These are phyloP conservation scores for Calonectria pteridis DNA, from an alignment of 2,329 filamentous ascomycete genomes.

Conservation along the genomic window DNA sequence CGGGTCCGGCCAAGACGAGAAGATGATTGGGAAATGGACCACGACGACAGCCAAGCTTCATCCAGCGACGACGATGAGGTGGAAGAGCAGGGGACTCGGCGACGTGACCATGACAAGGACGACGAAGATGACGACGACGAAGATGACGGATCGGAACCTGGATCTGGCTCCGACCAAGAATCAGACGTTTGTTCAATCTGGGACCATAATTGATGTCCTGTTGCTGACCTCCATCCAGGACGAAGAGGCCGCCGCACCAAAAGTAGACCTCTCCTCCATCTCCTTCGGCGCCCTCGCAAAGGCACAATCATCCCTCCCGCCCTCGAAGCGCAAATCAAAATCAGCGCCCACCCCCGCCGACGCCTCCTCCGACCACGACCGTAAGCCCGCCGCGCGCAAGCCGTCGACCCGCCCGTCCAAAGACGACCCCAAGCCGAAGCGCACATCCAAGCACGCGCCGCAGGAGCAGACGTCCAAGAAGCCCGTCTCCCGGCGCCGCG, in stretches of 20 bases:
- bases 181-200: constrained; percentile 40
- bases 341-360: constrained; percentile 32
- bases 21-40: constrained; percentile 57
- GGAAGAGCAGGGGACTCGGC: constrained; percentile 45
- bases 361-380: constrained; percentile 41
- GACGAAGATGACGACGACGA: constrained; percentile 49
- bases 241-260: constrained; percentile 44
- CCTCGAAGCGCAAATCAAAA: constrained; percentile 44
- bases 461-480: constrained; percentile 84
- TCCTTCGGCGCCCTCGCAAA: constrained; percentile 93
- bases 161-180: constrained; percentile 43
- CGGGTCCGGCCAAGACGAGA: constrained; percentile 59
- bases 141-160: constrained; percentile 32
- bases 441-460: constrained; percentile 88
- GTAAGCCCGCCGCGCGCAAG: constrained; percentile 45
- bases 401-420: constrained; percentile 51
- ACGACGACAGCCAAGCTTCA: constrained; percentile 49
- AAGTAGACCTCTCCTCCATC: constrained; percentile 68
- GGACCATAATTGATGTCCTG: not conserved
- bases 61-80: constrained; percentile 47
- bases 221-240: constrained; percentile 33
- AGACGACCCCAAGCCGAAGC: constrained; percentile 48
- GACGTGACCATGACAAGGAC: constrained; percentile 38
- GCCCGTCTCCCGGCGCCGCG: constrained; percentile 84
- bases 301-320: constrained; percentile 78